Percentiles rank a stretch among this genome's conserved stretches.
Conservation (phyloP, 1,284 basidiomycete genomes). For the Tilletia caries region DNA sequence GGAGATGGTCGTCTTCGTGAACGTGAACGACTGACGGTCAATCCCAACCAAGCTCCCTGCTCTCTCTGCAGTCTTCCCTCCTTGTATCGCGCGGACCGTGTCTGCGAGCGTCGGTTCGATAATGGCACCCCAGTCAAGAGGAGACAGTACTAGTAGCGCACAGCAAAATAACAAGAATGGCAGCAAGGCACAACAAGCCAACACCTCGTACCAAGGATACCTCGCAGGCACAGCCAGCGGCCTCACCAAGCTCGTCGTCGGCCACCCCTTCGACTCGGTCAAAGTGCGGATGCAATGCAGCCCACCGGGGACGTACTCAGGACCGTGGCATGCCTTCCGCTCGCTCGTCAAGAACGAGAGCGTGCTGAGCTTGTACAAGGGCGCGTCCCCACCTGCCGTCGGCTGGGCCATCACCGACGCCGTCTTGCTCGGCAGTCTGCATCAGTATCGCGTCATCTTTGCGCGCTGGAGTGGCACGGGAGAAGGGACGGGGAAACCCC, state of each 20-base stretch:
- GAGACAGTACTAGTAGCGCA: background rate
- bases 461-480: slow-evolving; percentile 17
- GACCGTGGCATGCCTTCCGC: slow-evolving; percentile 66
- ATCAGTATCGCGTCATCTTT: slow-evolving; percentile 36
- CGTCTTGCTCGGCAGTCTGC: slow-evolving; percentile 68
- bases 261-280: slow-evolving; percentile 64
- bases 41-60: no score
- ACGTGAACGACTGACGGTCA: no score
- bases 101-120: no score
- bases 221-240: slow-evolving; percentile 54
- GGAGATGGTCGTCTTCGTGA: no score
- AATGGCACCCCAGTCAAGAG: slow-evolving; percentile 13
- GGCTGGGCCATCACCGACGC: slow-evolving; percentile 76
- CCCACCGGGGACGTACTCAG: slow-evolving; percentile 67
- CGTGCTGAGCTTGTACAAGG: slow-evolving; percentile 54
- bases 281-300: slow-evolving; percentile 73
- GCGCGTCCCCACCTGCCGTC: slow-evolving; percentile 66
- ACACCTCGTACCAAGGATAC: slow-evolving; percentile 49
- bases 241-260: slow-evolving; percentile 55
- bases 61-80: no score
- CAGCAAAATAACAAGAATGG: background rate
- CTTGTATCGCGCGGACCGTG: no score
- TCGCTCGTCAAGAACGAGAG: slow-evolving; percentile 65
- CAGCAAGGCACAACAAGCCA: background rate
- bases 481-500: slow-evolving; percentile 25